Conservation (phyloP, 2,329 filamentous ascomycete species). For the Aaosphaeria pasadenensis region DNA sequence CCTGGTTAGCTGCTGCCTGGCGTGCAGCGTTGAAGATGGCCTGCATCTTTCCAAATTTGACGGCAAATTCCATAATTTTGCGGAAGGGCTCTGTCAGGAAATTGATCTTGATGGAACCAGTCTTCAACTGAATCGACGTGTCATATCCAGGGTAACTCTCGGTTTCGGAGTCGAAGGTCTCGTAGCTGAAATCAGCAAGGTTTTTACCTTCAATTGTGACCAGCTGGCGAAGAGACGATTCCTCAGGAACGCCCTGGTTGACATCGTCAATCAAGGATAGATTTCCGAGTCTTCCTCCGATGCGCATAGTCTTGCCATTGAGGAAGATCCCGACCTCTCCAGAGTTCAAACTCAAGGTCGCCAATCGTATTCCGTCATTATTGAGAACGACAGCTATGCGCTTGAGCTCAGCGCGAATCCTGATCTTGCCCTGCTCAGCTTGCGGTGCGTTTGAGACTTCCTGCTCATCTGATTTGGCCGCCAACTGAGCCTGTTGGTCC, state of each 20-base stretch:
- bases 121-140: constrained; percentile 83
- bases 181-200: constrained; percentile 93
- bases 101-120: constrained; percentile 94
- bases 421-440: constrained; percentile 68
- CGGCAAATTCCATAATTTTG: constrained; percentile 95
- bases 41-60: constrained; percentile 99
- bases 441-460: constrained; percentile 34
- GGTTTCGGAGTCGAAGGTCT: constrained; percentile 80
- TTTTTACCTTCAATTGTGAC: constrained; percentile 95
- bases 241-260: constrained; percentile 79
- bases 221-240: constrained; percentile 78
- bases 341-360: constrained; percentile 87
- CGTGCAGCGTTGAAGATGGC: constrained; percentile 96
- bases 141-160: constrained; percentile 90
- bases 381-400: constrained; percentile 93
- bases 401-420: constrained; percentile 90
- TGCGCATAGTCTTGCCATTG: constrained; percentile 78
- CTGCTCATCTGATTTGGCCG: constrained; percentile 30
- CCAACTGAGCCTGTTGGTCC: constrained; percentile 30
- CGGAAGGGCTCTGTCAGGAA: constrained; percentile 96
- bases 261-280: constrained; percentile 89
- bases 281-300: constrained; percentile 83
- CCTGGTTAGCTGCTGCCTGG: constrained; percentile 89
- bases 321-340: constrained; percentile 90
- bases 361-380: constrained; percentile 92